Percentiles rank a stretch among this genome's conserved stretches.
Evolutionary conservation across 2,329 filamentous ascomycete species (phyloP).

Genomic region (Cordyceps cateniannulata): DNA sequence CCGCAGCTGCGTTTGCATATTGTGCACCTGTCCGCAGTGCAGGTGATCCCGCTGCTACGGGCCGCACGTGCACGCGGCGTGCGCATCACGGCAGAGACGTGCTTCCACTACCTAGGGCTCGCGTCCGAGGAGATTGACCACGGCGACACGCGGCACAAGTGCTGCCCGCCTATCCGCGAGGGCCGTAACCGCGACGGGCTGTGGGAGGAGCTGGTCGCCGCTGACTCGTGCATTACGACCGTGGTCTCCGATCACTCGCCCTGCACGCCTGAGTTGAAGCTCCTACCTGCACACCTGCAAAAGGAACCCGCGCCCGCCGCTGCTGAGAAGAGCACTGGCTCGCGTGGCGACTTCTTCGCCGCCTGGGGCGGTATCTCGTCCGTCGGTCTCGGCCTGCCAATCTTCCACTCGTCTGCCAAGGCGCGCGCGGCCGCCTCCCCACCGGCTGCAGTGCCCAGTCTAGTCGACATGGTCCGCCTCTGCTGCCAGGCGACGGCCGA

Average conservation of each 20-base stretch:
- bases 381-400: constrained; percentile 85
- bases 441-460: constrained; percentile 36
- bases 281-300: constrained; percentile 63
- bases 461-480: constrained; percentile 77
- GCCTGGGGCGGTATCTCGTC: constrained; percentile 96
- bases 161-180: constrained; percentile 84
- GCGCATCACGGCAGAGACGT: constrained; percentile 89
- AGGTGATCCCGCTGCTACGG: constrained; percentile 76
- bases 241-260: constrained; percentile 94
- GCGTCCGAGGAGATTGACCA: constrained; percentile 74
- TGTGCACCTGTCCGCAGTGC: constrained; percentile 83
- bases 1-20: constrained; percentile 85
- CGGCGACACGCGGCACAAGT: constrained; percentile 90
- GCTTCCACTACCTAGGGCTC: constrained; percentile 88
- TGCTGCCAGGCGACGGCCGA: constrained; percentile 81
- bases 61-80: constrained; percentile 66
- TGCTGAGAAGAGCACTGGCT: constrained; percentile 19
- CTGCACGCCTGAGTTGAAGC: constrained; percentile 90
- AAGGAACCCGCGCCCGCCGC: constrained; percentile 25
- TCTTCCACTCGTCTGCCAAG: constrained; percentile 73
- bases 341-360: constrained; percentile 78
- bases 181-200: constrained; percentile 76
- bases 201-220: constrained; percentile 70
- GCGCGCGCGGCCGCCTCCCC: constrained; percentile 41
- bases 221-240: constrained; percentile 78